Base-by-base conservation (phyloP, 169 alveolate species). In the Plasmodium inui region DNA sequence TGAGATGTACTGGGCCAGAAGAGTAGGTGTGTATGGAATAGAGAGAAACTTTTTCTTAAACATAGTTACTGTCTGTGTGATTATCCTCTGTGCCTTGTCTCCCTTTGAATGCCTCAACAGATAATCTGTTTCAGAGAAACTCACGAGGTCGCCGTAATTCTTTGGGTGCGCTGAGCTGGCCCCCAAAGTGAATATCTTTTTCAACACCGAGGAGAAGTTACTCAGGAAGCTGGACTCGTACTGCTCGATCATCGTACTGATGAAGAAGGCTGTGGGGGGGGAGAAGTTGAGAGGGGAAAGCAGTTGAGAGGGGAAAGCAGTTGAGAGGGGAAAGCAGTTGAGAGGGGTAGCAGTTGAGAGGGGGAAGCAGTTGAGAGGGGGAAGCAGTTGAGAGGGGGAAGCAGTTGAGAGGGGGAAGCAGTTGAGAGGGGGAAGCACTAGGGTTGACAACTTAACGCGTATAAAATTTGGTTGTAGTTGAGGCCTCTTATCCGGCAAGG, bases 211-310 rank as follows among this genome's bases (percentile, higher is more conserved):
- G 6, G 93, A 85, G 70, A 85, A 85, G 17, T 74, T 85, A 10
- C 86, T 50, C 26, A 85, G 30, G 67, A 85, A 85, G 32, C 83
- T 74, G 1, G 93, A 73, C 78, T 85, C 93, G 30, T 85, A 85
- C 67, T 85, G 93, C 67, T 85, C 93, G 30, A 85, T 85, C 93
- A 85, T 85, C 6, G 93, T 74, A 7, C 71, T 85, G 74, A 85
- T 72, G 80, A 85, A 85, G 28, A 85, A 85, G 22, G 84, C 93
- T 85, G 61, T 2, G 22, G 2, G 61, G 4, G 14, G 70, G 55
- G 1, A 50, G 28, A 22, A 41, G 72, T 78, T 17, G 3, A 22
- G 32, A 6, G 57, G 71, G 3, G 71, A 55, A 3, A 1, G 22
- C n/a, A n/a, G n/a, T n/a, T n/a, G n/a, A n/a, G n/a, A n/a, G n/a